Evolutionary conservation across 176 grass and related monocot genomes (phyloP).

Genomic region (Bromus sterilis): DNA sequence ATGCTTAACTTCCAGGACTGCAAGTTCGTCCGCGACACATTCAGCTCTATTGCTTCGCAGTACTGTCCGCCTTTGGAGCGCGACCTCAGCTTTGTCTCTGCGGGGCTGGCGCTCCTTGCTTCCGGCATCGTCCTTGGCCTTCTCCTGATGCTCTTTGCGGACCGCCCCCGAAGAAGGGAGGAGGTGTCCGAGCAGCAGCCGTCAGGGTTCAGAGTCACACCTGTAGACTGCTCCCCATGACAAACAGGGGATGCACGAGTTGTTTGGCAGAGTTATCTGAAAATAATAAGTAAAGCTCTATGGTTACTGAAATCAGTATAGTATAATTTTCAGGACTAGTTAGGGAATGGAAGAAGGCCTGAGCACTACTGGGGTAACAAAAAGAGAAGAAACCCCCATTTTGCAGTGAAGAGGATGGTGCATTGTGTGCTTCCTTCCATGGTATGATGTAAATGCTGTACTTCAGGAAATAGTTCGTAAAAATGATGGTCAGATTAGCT

Average conservation of each 20-base stretch:
- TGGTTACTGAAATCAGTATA: conserved; percentile 18
- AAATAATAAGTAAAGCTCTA: background rate
- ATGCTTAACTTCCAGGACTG: conserved; percentile 86
- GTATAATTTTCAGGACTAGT: background rate
- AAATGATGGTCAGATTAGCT: background rate
- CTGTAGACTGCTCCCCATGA: conserved; percentile 23
- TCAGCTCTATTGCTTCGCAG: conserved; percentile 43
- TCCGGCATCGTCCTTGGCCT: conserved; percentile 41
- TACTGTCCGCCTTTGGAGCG: conserved; percentile 55
- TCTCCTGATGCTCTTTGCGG: conserved; percentile 60
- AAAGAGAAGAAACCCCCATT: conserved; percentile 26
- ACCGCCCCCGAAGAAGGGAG: conserved; percentile 78
- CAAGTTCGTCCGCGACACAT: conserved; percentile 79
- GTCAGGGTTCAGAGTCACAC: conserved; percentile 25
- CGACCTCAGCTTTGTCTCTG: conserved; percentile 45
- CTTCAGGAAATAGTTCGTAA: background rate
- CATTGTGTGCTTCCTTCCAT: background rate
- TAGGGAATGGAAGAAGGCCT: background rate
- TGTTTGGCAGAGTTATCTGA: background rate
- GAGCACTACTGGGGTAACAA: conserved; percentile 5
- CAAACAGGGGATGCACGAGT: background rate
- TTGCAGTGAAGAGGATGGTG: conserved; percentile 17
- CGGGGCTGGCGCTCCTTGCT: conserved; percentile 48
- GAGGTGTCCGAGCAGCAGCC: conserved; percentile 48
- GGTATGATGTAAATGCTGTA: background rate